Percentiles rank a stretch among this genome's conserved stretches.
Evolutionary conservation across 352 stramenopile genomes (phyloP).

Genomic region (Phytophthora nicotianae): DNA sequence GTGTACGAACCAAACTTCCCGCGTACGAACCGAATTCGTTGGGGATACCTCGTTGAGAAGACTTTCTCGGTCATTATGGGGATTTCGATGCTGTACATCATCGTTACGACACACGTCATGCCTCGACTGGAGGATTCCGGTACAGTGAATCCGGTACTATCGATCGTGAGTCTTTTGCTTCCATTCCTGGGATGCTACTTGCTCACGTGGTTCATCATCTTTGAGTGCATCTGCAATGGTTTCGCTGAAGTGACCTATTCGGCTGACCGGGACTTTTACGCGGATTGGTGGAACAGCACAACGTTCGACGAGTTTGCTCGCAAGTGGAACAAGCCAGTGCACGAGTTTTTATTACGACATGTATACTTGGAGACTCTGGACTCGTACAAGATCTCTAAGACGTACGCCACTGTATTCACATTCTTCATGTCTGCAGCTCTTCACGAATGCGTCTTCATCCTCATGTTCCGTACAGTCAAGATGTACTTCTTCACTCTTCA

Average conservation of each 20-base stretch:
- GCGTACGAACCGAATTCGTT: slow-evolving; percentile 79
- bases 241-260: slow-evolving; percentile 93
- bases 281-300: slow-evolving; percentile 98
- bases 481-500: slow-evolving; percentile 95
- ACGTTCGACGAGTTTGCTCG: slow-evolving; percentile 91
- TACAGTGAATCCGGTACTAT: slow-evolving; percentile 55
- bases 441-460: slow-evolving; percentile 95
- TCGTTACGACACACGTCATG: slow-evolving; percentile 90
- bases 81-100: slow-evolving; percentile 89
- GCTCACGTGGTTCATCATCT: slow-evolving; percentile 96
- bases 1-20: slow-evolving; percentile 96
- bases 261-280: slow-evolving; percentile 94
- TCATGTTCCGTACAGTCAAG: slow-evolving; percentile 94
- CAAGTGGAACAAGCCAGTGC: slow-evolving; percentile 98
- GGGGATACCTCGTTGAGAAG: slow-evolving; percentile 85
- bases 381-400: slow-evolving; percentile 71
- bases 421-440: slow-evolving; percentile 96
- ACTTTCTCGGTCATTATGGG: slow-evolving; percentile 76
- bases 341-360: slow-evolving; percentile 93
- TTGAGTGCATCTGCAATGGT: slow-evolving; percentile 96
- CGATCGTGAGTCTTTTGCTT: slow-evolving; percentile 88
- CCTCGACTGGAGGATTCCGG: slow-evolving; percentile 81
- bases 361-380: slow-evolving; percentile 84
- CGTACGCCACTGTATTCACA: slow-evolving; percentile 82
- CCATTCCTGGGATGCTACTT: slow-evolving; percentile 95